Conservation (phyloP, 2,329 filamentous ascomycete genomes). For the Microcyclospora tardicrescens region DNA sequence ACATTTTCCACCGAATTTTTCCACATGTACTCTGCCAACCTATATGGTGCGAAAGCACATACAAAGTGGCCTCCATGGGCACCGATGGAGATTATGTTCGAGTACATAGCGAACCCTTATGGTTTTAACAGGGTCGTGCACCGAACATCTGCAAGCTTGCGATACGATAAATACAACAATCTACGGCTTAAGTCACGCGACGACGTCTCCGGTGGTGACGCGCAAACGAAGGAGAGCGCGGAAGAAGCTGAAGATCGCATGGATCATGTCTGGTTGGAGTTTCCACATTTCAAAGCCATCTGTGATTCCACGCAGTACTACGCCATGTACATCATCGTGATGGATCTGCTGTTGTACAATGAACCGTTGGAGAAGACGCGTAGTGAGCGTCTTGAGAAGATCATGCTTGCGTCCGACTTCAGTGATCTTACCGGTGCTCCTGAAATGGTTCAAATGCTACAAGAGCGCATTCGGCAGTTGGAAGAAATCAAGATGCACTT, state of each 20-base stretch:
- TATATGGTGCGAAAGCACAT: slow-evolving; percentile 72
- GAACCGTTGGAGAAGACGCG: slow-evolving; percentile 96
- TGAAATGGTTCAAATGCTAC: slow-evolving; percentile 79
- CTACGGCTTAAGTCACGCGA: slow-evolving; percentile 95
- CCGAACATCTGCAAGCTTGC: slow-evolving; percentile 84
- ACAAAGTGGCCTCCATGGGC: slow-evolving; percentile 97
- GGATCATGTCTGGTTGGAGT: slow-evolving; percentile 93
- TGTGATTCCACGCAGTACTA: slow-evolving; percentile 98
- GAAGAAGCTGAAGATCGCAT: slow-evolving; percentile 54
- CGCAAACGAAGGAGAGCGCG: slow-evolving; percentile 27
- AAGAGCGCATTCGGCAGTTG: slow-evolving; percentile 83
- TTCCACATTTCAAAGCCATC: slow-evolving; percentile 83
- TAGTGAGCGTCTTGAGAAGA: slow-evolving; percentile 89
- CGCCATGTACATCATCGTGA: slow-evolving; percentile 92
- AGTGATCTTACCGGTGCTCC: slow-evolving; percentile 90
- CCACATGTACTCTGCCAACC: slow-evolving; percentile 87
- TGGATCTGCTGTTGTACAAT: slow-evolving; percentile 90
- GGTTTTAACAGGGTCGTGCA: slow-evolving; percentile 97
- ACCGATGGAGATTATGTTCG: slow-evolving; percentile 95
- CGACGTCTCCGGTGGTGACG: slow-evolving; percentile 57
- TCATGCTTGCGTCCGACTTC: slow-evolving; percentile 97
- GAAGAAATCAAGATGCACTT: slow-evolving; percentile 96
- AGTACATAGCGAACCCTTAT: slow-evolving; percentile 84
- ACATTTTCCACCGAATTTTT: slow-evolving; percentile 73
- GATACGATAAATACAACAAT: slow-evolving; percentile 97